Base-by-base conservation (phyloP, 208 protist species). In the Phytomonas francai region DNA sequence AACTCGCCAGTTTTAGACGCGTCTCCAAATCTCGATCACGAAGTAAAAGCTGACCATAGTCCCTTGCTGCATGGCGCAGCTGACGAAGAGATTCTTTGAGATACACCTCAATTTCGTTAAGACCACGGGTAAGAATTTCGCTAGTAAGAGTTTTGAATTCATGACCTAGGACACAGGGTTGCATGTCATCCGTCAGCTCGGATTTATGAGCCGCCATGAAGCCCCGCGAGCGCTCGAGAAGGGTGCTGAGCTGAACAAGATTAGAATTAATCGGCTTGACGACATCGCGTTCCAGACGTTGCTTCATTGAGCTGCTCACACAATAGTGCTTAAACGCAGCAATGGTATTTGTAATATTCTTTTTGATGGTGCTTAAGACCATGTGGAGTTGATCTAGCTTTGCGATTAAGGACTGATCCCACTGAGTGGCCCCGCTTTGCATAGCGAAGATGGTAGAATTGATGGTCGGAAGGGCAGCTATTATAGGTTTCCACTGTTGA, bases 21-120 rank as follows among this genome's bases (percentile, higher is more conserved):
- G 76, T 83, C 36, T 88, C 80, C 32, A 84, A 69, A 45, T 86
- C 73, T 14, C 84, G 79, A 28, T 83, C 85, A 28, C 66, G 76
- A 45, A 93, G 69, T 60, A 78, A 59, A 2, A 60, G 25, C 12
- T 60, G 36, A 39, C 59, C 71, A 31, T 63, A 12, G 49, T 59
- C 70, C 28, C 30, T 64, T 28, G 59, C 28, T 32, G 54, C 39
- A 51, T 79, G 75, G n/a, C 81, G 65, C 29, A 89, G 78, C 73
- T 91, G 82, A 30, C 85, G 79, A 30, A 90, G 70, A 3, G 88
- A 78, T 68, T 93, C 87, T 2, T 68, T 33, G 63, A 96, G 73
- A 58, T 91, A 92, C 12, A 92, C 30, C 29, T 91, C 82, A 29
- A 93, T 42, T 74, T 91, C 87, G 19, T 32, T 61, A 11, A 42